phyloP scores from a whole-genome alignment of 2,329 filamentous ascomycete genomes.

The Pleoardoris graminearum region DNA sequence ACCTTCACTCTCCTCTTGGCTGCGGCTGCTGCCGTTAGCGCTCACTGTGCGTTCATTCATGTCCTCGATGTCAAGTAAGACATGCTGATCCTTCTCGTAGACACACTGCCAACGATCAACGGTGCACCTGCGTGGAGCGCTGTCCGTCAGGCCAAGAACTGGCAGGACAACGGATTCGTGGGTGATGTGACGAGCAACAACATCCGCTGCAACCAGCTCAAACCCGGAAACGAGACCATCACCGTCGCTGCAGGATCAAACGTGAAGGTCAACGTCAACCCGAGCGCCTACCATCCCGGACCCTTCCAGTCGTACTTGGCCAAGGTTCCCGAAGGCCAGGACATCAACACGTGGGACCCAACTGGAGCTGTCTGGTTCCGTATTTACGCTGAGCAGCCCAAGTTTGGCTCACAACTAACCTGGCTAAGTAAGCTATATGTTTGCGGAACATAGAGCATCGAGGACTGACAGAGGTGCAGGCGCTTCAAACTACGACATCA shows the following conservation, averaged over 20 bases:
- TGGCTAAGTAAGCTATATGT: constrained; percentile 7
- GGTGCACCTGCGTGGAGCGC: constrained; percentile 5
- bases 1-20: constrained; percentile 3
- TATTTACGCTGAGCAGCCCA: constrained; percentile 18
- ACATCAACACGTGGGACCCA: constrained; percentile 20
- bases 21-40: neutral
- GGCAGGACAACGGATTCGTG: constrained; percentile 26
- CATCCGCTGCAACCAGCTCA: constrained; percentile 25
- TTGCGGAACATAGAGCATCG: too few species aligned
- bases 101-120: constrained; percentile 2
- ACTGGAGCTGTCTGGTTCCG: constrained; percentile 29
- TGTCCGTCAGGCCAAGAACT: constrained; percentile 30
- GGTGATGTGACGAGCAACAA: constrained; percentile 22
- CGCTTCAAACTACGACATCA: constrained; percentile 5
- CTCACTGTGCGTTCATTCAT: neutral
- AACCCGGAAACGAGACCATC: constrained; percentile 3
- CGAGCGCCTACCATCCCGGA: constrained; percentile 23
- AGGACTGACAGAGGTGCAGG: neutral
- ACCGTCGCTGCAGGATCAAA: constrained; percentile 16
- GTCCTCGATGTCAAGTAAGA: neutral
- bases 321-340: constrained; percentile 25
- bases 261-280: constrained; percentile 23
- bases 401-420: neutral
- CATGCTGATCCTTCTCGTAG: neutral
- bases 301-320: constrained; percentile 31